Evolutionary conservation across 352 stramenopile genomes (phyloP).

Genomic region (Phytophthora ramorum): DNA sequence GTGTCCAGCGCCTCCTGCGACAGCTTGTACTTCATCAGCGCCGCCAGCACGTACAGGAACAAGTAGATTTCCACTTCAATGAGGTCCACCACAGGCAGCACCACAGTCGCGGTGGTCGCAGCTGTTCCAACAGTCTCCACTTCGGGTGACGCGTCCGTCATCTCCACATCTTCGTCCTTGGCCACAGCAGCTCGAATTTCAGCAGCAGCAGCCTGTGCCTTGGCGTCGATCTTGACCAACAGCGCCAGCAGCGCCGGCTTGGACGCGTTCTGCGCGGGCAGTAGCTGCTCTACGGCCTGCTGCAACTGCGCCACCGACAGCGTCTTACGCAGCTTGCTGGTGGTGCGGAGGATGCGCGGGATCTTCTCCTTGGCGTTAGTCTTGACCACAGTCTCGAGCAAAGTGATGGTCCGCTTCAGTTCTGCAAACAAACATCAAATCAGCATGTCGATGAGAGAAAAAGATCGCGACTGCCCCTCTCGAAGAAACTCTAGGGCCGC

Average conservation of each 20-base stretch:
- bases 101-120: slow-evolving; percentile 17
- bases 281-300: slow-evolving; percentile 61
- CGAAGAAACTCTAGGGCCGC: not conserved
- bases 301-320: slow-evolving; percentile 68
- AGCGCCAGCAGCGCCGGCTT: slow-evolving; percentile 59
- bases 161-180: slow-evolving; percentile 60
- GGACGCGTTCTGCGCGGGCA: slow-evolving; percentile 72
- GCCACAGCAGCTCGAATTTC: slow-evolving; percentile 11
- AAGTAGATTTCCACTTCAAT: slow-evolving; percentile 91
- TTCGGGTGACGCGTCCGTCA: slow-evolving; percentile 53
- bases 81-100: slow-evolving; percentile 67
- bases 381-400: slow-evolving; percentile 82
- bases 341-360: slow-evolving; percentile 78
- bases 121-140: slow-evolving; percentile 24
- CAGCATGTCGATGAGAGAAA: not conserved
- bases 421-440: slow-evolving; percentile 48
- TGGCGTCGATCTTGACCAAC: slow-evolving; percentile 54
- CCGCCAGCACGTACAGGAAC: slow-evolving; percentile 76
- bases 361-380: slow-evolving; percentile 90
- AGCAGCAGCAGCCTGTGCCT: slow-evolving; percentile 29
- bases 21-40: slow-evolving; percentile 77
- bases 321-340: slow-evolving; percentile 82
- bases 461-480: slow-evolving; percentile 19
- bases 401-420: slow-evolving; percentile 73
- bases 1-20: slow-evolving; percentile 59